Conservation (phyloP, 2,329 filamentous ascomycete species). For the Colletotrichum cordylinicola region DNA sequence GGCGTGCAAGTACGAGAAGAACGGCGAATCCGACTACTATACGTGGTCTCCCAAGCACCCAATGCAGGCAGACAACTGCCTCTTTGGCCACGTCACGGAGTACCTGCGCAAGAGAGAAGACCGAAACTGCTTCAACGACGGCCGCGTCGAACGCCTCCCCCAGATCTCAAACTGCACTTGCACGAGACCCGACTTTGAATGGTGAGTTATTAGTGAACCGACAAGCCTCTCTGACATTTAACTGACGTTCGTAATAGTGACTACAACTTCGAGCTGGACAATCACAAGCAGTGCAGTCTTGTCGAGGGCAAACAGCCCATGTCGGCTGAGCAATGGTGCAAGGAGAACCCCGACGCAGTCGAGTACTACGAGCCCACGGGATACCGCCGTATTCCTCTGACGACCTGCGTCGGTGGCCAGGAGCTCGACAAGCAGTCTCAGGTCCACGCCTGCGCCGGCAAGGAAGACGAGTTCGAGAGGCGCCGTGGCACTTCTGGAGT, state of each 20-base stretch:
- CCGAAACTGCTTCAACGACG: constrained; percentile 81
- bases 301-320: constrained; percentile 74
- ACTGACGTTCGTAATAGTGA: constrained; percentile 62
- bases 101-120: constrained; percentile 91
- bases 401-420: constrained; percentile 80
- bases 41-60: constrained; percentile 91
- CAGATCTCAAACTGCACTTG: constrained; percentile 82
- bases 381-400: constrained; percentile 88
- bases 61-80: constrained; percentile 75
- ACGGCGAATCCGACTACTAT: constrained; percentile 67
- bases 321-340: constrained; percentile 56
- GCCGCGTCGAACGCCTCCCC: constrained; percentile 73
- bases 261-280: constrained; percentile 88
- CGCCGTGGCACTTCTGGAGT: constrained; percentile 74
- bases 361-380: constrained; percentile 87
- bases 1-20: constrained; percentile 73
- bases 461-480: constrained; percentile 80
- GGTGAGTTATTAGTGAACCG: constrained; percentile 59
- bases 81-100: constrained; percentile 89
- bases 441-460: constrained; percentile 72
- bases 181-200: constrained; percentile 88
- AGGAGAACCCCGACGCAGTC: constrained; percentile 67
- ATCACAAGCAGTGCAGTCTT: constrained; percentile 77
- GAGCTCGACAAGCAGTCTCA: constrained; percentile 74
- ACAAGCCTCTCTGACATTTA: background rate